Base-by-base conservation (phyloP, 352 stramenopile species). In the Phytopythium cucurbitacearum region DNA sequence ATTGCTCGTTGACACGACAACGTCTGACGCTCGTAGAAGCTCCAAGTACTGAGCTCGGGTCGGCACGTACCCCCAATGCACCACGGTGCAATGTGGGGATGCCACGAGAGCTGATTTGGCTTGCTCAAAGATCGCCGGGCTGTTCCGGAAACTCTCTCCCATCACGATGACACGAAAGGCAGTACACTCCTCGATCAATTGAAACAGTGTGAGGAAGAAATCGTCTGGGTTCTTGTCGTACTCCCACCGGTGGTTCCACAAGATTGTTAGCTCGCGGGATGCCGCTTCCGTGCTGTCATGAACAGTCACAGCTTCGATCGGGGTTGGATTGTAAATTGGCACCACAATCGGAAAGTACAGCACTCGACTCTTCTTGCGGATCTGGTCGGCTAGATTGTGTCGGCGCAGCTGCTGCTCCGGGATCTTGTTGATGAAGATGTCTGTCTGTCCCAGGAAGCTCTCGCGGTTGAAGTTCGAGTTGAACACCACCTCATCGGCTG, bases 201-300 rank as follows among this genome's bases (percentile, higher is more conserved):
- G 69, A 16, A 76, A 52, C 15, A 86, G 52, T 7, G 63, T 70
- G 10, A 52, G 54, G 45, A 86, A 81, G 53, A 82, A 86, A 41
- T 68, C 60, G 7, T 74, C 52, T 1, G 71, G 67, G 39, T 80
- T 76, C 55, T 86, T 86, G 59, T 86, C 75, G 54, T 82, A 73
- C 49, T 86, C 75, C 71, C 73, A 83, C 3, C 71, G 67, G 33
- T 83, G 75, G 54, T 74, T 76, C 68, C 70, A 84, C 33, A 80
- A 38, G 12, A 81, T 76, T 7, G 65, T 73, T 12, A 80, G 57
- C 12, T 52, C 7, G 3, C 45, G 15, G 2, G 28, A 40, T 21
- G 16, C 15, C 21, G 12, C 40, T 21, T 13, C 32, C n/a, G 21
- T 6, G 8, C 15, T 21, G 13, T 54, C n/a, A 36, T 15, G 7